Percentiles rank a stretch among this genome's conserved stretches.
Conservation (phyloP, 192 early-diverging fungal genomes). For the Physocladia obscura region DNA sequence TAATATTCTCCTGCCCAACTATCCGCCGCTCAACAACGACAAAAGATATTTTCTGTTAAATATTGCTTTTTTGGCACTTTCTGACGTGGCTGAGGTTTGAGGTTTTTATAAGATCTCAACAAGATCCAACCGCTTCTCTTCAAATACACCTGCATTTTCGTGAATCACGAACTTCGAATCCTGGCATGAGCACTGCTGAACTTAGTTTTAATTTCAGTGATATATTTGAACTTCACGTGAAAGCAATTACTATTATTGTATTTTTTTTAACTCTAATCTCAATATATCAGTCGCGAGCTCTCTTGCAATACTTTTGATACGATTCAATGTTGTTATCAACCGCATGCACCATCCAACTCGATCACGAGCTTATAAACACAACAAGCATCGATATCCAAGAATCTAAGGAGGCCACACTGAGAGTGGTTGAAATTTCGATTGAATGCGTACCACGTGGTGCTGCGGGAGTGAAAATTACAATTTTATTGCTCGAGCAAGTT, state of each 20-base stretch:
- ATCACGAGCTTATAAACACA: slow-evolving; percentile 1
- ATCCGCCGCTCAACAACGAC: neutral
- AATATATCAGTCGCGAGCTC: slow-evolving; percentile 5
- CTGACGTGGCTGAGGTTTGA: slow-evolving; percentile 28
- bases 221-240: slow-evolving; percentile 30
- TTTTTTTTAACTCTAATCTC: neutral
- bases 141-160: slow-evolving; percentile 24
- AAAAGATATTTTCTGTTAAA: slow-evolving; percentile 14
- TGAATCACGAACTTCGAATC: slow-evolving; percentile 17
- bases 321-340: slow-evolving; percentile 25
- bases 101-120: neutral
- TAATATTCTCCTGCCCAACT: neutral
- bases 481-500: slow-evolving; percentile 13
- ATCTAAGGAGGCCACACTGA: slow-evolving; percentile 20
- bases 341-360: slow-evolving; percentile 22
- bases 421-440: slow-evolving; percentile 27
- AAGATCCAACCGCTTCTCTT: slow-evolving; percentile 25
- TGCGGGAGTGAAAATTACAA: neutral
- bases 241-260: neutral
- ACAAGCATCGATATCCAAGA: slow-evolving; percentile 27
- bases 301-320: slow-evolving; percentile 10
- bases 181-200: slow-evolving; percentile 23
- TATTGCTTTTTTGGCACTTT: slow-evolving; percentile 29
- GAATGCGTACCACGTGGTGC: slow-evolving; percentile 13
- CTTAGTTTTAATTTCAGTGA: slow-evolving; percentile 26